These are phyloP conservation scores for Gossypium raimondii DNA, from an alignment of 345 rosid species.

Conservation along the genomic window DNA sequence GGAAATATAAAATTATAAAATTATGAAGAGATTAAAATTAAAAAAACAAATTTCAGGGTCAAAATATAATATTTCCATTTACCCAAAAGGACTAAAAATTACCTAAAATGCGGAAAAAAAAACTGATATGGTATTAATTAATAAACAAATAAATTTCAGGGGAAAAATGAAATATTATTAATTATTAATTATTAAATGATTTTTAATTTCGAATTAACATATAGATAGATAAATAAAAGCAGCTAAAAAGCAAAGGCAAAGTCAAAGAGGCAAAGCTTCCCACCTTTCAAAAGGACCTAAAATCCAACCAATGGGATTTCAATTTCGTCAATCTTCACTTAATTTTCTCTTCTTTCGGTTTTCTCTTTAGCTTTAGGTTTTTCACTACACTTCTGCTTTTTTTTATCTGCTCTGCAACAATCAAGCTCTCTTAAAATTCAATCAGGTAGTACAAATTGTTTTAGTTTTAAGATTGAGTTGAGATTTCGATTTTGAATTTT, in stretches of 20 bases:
- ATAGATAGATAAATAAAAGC: background rate
- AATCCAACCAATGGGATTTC: conserved; percentile 11
- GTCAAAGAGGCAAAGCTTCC: conserved; percentile 18
- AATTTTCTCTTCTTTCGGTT: conserved; percentile 17
- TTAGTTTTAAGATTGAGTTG: conserved; percentile 6
- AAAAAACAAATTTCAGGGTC: no score
- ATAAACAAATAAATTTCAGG: no score
- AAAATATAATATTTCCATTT: no score
- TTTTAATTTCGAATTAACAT: no score
- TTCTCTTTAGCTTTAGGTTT: conserved; percentile 24
- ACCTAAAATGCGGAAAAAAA: background rate
- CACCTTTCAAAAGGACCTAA: conserved; percentile 9
- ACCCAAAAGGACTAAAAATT: no score
- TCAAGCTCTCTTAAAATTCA: conserved; percentile 18
- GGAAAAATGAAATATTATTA: no score
- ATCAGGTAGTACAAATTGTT: background rate
- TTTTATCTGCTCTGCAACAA: background rate
- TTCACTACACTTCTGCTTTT: background rate
- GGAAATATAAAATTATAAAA: no score
- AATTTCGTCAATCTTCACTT: conserved; percentile 18
- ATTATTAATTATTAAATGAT: no score
- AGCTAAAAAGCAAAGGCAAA: background rate
- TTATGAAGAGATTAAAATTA: no score
- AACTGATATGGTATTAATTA: no score
- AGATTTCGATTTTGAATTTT: background rate